Evolutionary conservation across 225 moss, liverwort and hornwort species (phyloP).

Genomic region (Rhytidiadelphus loreus): DNA sequence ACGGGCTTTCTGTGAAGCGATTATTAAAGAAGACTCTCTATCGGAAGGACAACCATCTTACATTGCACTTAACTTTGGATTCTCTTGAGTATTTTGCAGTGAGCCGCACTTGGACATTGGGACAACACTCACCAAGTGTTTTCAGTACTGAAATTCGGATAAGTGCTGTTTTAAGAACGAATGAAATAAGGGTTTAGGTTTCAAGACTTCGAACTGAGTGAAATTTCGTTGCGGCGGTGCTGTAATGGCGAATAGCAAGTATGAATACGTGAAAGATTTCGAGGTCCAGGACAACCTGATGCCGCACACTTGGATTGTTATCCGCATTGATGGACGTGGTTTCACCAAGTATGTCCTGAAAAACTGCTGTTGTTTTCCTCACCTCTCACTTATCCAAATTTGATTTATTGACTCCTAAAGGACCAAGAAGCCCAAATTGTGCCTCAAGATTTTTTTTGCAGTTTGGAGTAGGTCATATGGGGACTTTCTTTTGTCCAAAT

Average conservation of each 20-base stretch:
- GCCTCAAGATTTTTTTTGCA: neutral
- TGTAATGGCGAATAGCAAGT: constrained; percentile 86
- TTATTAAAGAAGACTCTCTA: neutral
- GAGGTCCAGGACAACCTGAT: constrained; percentile 57
- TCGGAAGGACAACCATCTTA: neutral
- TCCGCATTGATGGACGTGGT: constrained; percentile 75
- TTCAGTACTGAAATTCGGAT: neutral
- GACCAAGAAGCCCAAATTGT: neutral
- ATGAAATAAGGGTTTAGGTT: neutral
- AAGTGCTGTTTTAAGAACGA: neutral
- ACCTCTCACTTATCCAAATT: neutral
- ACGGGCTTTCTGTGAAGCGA: neutral
- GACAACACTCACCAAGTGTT: neutral
- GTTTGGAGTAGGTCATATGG: neutral
- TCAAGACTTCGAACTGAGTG: neutral
- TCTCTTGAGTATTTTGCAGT: neutral
- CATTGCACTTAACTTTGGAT: neutral
- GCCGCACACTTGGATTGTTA: constrained; percentile 80
- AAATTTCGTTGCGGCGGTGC: neutral
- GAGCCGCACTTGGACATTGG: neutral
- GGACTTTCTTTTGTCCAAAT: neutral
- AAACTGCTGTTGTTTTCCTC: neutral
- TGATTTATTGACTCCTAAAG: neutral
- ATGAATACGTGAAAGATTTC: constrained; percentile 82
- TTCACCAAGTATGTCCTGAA: constrained; percentile 53